Percentiles rank a stretch among this genome's conserved stretches.
These are phyloP conservation scores for Fagopyrum tataricum DNA, from an alignment of 148 eudicot genomes.

Conservation along the genomic window DNA sequence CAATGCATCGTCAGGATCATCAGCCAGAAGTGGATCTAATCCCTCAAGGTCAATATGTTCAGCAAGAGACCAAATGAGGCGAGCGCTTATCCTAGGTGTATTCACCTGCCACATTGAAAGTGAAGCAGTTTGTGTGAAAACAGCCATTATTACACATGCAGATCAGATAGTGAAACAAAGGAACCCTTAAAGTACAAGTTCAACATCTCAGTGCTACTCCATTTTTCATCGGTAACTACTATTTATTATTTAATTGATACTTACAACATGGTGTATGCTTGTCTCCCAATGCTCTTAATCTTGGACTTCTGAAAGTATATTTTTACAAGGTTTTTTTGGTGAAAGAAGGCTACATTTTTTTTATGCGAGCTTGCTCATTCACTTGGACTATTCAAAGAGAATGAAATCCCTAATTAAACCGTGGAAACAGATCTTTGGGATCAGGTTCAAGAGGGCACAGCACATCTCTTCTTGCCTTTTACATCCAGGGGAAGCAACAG, in stretches of 20 bases:
- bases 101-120: conserved; percentile 51
- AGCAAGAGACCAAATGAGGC: conserved; percentile 83
- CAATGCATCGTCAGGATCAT: conserved; percentile 91
- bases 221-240: background rate
- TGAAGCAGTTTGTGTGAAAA: background rate
- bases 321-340: no score
- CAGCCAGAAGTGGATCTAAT: conserved; percentile 88
- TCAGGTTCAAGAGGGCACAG: background rate
- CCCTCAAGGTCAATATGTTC: conserved; percentile 97
- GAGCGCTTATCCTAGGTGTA: conserved; percentile 82
- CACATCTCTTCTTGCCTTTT: background rate
- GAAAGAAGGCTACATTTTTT: no score
- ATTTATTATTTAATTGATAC: background rate
- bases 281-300: background rate
- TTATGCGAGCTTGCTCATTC: no score
- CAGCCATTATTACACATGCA: background rate
- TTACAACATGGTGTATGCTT: background rate
- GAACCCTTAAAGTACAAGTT: background rate
- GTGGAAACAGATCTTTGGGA: background rate
- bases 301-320: no score
- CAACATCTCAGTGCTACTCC: background rate
- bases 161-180: background rate
- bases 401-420: no score
- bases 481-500: background rate
- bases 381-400: no score